Evolutionary conservation across 2,329 filamentous ascomycete species (phyloP).

Genomic region (Nigrospora sphaerica): DNA sequence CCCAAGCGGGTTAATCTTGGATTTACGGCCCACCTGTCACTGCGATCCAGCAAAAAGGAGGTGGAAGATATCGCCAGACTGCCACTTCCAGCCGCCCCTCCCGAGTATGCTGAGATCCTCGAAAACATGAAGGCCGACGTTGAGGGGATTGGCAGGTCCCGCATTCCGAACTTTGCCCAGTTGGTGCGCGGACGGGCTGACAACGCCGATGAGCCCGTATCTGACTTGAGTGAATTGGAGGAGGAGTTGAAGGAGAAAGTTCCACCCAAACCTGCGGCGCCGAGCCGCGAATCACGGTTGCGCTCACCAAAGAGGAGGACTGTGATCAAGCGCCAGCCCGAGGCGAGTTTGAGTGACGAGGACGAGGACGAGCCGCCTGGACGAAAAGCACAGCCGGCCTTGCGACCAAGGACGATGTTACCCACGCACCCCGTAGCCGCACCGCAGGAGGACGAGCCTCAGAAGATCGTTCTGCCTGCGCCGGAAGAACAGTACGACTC

Average conservation of each 20-base stretch:
- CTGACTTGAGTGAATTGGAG: conserved; percentile 47
- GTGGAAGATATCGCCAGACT: conserved; percentile 1
- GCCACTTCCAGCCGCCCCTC: conserved; percentile 17
- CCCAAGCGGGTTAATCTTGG: conserved; percentile 42
- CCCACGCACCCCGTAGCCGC: no score
- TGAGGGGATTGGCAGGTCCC: conserved; percentile 16
- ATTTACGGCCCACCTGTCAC: conserved; percentile 43
- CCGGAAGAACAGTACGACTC: background rate
- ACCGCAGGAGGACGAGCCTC: no score
- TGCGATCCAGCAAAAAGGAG: conserved; percentile 34
- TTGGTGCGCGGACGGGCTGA: conserved; percentile 8
- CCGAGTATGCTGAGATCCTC: conserved; percentile 38
- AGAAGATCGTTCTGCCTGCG: background rate
- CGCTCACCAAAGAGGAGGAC: background rate
- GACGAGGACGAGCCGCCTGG: no score
- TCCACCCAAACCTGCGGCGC: conserved; percentile 5
- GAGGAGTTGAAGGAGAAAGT: conserved; percentile 28
- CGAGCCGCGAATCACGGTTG: background rate
- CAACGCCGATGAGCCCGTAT: conserved; percentile 26
- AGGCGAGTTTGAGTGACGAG: no score
- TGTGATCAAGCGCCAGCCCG: no score
- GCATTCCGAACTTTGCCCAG: conserved; percentile 20
- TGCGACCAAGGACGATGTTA: no score
- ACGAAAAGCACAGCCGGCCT: no score
- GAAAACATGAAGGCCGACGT: conserved; percentile 34